Percentiles rank a stretch among this genome's conserved stretches.
phyloP scores from a whole-genome alignment of 768 basidiomycete species.

The Kwoniella sp. region DNA sequence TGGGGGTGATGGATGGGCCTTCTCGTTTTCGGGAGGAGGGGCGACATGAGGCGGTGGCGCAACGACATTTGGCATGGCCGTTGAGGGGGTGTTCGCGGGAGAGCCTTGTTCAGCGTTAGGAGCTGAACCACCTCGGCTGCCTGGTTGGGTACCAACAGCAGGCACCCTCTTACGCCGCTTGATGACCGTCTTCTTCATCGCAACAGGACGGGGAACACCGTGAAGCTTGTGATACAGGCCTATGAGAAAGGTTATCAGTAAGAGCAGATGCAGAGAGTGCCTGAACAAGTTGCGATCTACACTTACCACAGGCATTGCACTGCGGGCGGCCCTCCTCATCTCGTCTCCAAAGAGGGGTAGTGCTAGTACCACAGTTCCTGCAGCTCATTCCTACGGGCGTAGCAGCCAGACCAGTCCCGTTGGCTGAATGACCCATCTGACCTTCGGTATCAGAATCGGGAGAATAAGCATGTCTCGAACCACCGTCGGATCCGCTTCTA shows the following conservation, averaged over 20 bases:
- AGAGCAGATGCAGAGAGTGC: too few species aligned
- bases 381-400: constrained; percentile 56
- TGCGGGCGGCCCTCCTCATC: constrained; percentile 59
- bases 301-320: constrained; percentile 60
- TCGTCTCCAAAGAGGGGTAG: constrained; percentile 59
- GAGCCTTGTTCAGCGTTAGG: constrained; percentile 17
- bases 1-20: constrained; percentile 14
- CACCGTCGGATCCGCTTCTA: constrained; percentile 34
- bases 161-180: constrained; percentile 97
- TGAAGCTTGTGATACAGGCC: constrained; percentile 98
- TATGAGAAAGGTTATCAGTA: constrained; percentile 57
- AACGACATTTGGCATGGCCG: constrained; percentile 14
- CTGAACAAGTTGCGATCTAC: too few species aligned
- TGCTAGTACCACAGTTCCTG: constrained; percentile 56
- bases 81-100: constrained; percentile 14
- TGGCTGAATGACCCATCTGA: constrained; percentile 5
- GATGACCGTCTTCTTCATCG: constrained; percentile 99
- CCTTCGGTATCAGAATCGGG: constrained; percentile 27
- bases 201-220: constrained; percentile 92
- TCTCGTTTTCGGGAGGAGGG: constrained; percentile 16
- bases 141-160: constrained; percentile 60
- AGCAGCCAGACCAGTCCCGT: constrained; percentile 38
- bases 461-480: constrained; percentile 41
- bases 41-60: constrained; percentile 24
- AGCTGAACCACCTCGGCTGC: constrained; percentile 31